Conservation (phyloP, 2,329 filamentous ascomycete species). For the Exophiala oligosperma region DNA sequence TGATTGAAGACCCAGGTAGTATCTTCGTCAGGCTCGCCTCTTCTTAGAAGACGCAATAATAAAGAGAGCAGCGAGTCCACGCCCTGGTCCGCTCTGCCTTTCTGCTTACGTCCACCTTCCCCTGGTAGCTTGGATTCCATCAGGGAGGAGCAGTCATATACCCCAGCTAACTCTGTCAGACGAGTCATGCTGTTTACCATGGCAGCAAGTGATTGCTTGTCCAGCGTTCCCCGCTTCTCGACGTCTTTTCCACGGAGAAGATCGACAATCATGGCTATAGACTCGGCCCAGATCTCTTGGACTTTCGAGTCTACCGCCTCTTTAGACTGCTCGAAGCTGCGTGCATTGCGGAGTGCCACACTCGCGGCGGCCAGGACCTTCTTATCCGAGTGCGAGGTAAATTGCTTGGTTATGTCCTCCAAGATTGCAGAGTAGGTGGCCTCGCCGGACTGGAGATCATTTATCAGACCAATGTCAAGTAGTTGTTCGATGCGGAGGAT, state of each 20-base stretch:
- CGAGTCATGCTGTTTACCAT: constrained; percentile 74
- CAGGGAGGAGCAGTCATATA: constrained; percentile 73
- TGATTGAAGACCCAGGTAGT: constrained; percentile 68
- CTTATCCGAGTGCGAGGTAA: constrained; percentile 86
- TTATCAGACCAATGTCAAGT: constrained; percentile 83
- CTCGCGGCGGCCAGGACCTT: constrained; percentile 82
- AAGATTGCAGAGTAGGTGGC: constrained; percentile 77
- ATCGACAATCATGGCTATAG: constrained; percentile 69
- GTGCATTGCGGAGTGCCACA: constrained; percentile 78
- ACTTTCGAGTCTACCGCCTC: constrained; percentile 82
- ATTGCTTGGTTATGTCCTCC: constrained; percentile 91
- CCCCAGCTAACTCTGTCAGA: constrained; percentile 75
- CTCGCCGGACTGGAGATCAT: constrained; percentile 83
- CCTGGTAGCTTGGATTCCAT: constrained; percentile 60
- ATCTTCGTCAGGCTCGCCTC: constrained; percentile 66
- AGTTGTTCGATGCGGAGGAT: constrained; percentile 84
- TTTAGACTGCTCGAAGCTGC: constrained; percentile 82
- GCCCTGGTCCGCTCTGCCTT: constrained; percentile 40
- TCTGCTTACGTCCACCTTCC: constrained; percentile 38
- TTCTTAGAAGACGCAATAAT: constrained; percentile 69
- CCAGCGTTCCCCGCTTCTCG: constrained; percentile 68
- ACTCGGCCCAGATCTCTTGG: constrained; percentile 81
- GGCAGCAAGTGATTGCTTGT: constrained; percentile 64
- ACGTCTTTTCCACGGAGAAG: constrained; percentile 72
- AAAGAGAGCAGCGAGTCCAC: constrained; percentile 57